phyloP scores from a whole-genome alignment of 805 yeast genomes.

The Candida boleticola region DNA sequence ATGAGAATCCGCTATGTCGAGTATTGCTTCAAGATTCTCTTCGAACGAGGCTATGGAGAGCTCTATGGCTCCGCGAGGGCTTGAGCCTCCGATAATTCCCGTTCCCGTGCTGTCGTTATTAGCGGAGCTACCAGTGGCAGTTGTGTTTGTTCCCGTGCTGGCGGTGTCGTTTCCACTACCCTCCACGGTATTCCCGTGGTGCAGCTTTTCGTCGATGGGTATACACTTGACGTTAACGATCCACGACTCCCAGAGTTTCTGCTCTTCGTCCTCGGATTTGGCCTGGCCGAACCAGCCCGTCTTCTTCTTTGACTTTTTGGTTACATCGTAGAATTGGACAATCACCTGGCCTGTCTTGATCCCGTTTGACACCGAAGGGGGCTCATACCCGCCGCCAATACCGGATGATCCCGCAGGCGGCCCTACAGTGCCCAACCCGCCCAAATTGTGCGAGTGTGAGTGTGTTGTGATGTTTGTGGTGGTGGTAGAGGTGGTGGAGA shows the following conservation, averaged over 20 bases:
- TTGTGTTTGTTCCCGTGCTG: neutral
- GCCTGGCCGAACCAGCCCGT: constrained; percentile 55
- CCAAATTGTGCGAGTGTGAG: constrained; percentile 7
- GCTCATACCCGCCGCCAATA: neutral
- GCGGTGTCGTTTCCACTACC: neutral
- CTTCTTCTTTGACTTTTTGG: constrained; percentile 38
- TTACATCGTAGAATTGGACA: constrained; percentile 39
- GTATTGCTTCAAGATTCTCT: constrained; percentile 43
- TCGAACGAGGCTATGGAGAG: constrained; percentile 39
- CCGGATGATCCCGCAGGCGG: neutral
- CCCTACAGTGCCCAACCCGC: neutral
- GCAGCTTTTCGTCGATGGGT: constrained; percentile 19
- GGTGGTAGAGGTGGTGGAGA: constrained; percentile 13
- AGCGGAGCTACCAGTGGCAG: constrained; percentile 7
- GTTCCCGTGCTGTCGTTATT: constrained; percentile 6
- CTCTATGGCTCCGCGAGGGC: constrained; percentile 27
- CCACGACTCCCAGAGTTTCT: constrained; percentile 73
- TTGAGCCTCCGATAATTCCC: neutral
- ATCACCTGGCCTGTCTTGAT: constrained; percentile 29
- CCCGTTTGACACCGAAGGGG: too few relatives aligned
- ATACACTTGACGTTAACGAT: constrained; percentile 47
- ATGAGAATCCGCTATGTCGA: constrained; percentile 51
- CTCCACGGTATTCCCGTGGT: neutral
- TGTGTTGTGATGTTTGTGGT: constrained; percentile 10
- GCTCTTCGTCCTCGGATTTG: constrained; percentile 23